phyloP scores from a whole-genome alignment of 768 basidiomycete genomes.

The Auriscalpium orientale region DNA sequence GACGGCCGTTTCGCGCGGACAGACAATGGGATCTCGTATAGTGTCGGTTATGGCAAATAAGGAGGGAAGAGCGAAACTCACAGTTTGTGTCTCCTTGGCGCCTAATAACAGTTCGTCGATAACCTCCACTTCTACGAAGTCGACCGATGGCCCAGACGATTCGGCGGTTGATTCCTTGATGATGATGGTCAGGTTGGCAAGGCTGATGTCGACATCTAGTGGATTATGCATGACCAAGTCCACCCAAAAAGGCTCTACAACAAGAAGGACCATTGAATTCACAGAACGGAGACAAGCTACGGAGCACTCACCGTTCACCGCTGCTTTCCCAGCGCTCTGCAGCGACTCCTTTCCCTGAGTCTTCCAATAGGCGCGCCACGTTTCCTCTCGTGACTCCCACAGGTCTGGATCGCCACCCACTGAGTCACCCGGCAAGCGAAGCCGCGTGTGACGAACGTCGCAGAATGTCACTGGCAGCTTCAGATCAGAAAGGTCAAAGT shows the following conservation, averaged over 20 bases:
- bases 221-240: constrained; percentile 68
- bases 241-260: constrained; percentile 67
- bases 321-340: constrained; percentile 48
- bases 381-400: constrained; percentile 62
- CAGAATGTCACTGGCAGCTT: constrained; percentile 64
- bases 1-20: constrained; percentile 46
- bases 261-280: constrained; percentile 5
- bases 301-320: constrained; percentile 47
- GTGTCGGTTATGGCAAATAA: neutral
- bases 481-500: constrained; percentile 36
- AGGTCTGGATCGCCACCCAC: constrained; percentile 33
- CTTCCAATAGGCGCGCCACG: constrained; percentile 58
- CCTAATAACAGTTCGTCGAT: constrained; percentile 55
- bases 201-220: constrained; percentile 61
- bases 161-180: constrained; percentile 34
- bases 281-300: neutral
- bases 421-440: constrained; percentile 50
- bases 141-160: constrained; percentile 25
- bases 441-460: constrained; percentile 43
- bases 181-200: constrained; percentile 52
- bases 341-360: constrained; percentile 46
- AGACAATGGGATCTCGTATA: constrained; percentile 50
- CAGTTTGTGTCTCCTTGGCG: constrained; percentile 58
- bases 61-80: constrained; percentile 26
- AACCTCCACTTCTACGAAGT: constrained; percentile 48